phyloP scores from a whole-genome alignment of 2,329 filamentous ascomycete genomes.

The Chaetomiaceae sp. region DNA sequence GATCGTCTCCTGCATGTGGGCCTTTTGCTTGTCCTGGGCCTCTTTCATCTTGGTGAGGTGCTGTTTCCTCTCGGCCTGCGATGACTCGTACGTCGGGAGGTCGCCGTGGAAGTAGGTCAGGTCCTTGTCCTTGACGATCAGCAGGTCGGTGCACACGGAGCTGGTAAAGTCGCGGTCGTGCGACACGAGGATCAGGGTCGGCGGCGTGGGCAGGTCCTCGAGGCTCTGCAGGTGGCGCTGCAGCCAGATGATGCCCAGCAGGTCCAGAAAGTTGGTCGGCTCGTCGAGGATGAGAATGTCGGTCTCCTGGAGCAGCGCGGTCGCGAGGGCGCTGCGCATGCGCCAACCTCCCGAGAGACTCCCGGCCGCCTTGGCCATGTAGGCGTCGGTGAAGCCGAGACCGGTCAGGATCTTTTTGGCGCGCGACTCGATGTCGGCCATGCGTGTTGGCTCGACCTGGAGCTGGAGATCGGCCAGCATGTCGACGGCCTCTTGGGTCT shows the following conservation, averaged over 20 bases:
- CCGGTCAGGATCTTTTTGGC: slow-evolving; percentile 63
- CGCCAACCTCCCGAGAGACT: slow-evolving; percentile 74
- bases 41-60: slow-evolving; percentile 73
- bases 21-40: slow-evolving; percentile 73
- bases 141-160: slow-evolving; percentile 69
- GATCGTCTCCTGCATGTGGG: slow-evolving; percentile 76
- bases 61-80: slow-evolving; percentile 61
- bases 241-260: slow-evolving; percentile 80
- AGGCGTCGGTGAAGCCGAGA: slow-evolving; percentile 63
- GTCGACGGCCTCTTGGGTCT: slow-evolving; percentile 65
- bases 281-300: slow-evolving; percentile 82
- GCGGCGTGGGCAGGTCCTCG: slow-evolving; percentile 43
- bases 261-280: slow-evolving; percentile 80
- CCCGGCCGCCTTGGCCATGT: slow-evolving; percentile 54
- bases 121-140: slow-evolving; percentile 68
- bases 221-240: slow-evolving; percentile 63
- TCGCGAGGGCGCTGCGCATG: slow-evolving; percentile 63
- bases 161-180: slow-evolving; percentile 75
- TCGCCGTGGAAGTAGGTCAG: slow-evolving; percentile 73
- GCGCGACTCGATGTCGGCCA: slow-evolving; percentile 59
- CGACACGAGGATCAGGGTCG: slow-evolving; percentile 72
- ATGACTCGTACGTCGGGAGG: slow-evolving; percentile 64
- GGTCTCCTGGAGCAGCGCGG: slow-evolving; percentile 63
- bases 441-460: slow-evolving; percentile 60
- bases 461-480: slow-evolving; percentile 65